A percentile compares a stretch with the other conserved stretches of the same genome.
phyloP scores from a whole-genome alignment of 2,329 filamentous ascomycete species.

The Colletotrichum karsti region DNA sequence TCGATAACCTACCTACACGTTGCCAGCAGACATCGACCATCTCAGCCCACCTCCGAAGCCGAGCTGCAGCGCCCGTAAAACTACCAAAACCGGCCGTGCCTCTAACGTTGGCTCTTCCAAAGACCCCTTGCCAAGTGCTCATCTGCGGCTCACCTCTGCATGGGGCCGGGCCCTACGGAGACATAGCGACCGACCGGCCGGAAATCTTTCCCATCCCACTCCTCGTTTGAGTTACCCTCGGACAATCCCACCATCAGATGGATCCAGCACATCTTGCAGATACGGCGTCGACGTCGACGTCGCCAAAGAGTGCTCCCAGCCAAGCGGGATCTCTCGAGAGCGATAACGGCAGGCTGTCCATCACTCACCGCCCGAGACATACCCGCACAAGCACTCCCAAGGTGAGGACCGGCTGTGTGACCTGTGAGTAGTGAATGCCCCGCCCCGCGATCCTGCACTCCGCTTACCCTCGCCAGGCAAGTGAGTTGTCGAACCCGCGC shows the following conservation, averaged over 20 bases:
- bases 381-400: conserved; percentile 31
- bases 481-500: conserved; percentile 4
- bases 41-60: background rate
- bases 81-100: background rate
- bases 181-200: conserved; percentile 11
- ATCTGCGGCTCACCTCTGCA: conserved; percentile 14
- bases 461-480: conserved; percentile 22
- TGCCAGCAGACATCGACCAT: background rate
- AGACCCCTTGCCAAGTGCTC: conserved; percentile 5
- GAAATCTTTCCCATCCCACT: conserved; percentile 3
- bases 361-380: conserved; percentile 17
- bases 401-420: conserved; percentile 30
- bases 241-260: conserved; percentile 11
- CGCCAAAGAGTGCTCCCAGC: background rate
- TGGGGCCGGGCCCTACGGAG: background rate
- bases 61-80: background rate
- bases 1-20: background rate
- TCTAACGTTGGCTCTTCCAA: background rate
- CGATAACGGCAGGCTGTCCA: background rate
- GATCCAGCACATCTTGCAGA: conserved; percentile 18
- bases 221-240: conserved; percentile 14
- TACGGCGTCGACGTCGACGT: conserved; percentile 10
- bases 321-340: conserved; percentile 8
- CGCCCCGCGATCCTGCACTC: background rate
- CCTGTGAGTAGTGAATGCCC: conserved; percentile 16